These are phyloP conservation scores for Ampelomyces quisqualis DNA, from an alignment of 2,329 filamentous ascomycete genomes.

Conservation along the genomic window DNA sequence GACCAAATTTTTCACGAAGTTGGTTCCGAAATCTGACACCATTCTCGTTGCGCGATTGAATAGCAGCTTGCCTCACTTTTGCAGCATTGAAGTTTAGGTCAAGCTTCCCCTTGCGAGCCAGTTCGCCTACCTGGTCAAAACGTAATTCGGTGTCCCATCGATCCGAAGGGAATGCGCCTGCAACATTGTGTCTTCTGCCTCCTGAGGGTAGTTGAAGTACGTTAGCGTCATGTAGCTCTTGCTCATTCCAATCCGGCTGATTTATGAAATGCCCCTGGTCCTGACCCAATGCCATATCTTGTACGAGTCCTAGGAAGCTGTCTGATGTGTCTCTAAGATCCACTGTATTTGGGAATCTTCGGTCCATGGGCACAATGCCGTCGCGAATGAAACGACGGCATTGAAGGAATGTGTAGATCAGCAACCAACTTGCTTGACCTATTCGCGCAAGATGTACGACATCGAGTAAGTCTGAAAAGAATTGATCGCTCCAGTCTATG, in stretches of 20 bases:
- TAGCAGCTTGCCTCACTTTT: not conserved
- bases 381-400: constrained; percentile 9
- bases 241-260: not conserved
- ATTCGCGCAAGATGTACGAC: constrained; percentile 12
- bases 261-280: too few species aligned
- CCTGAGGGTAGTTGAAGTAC: not conserved
- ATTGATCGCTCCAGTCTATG: constrained; percentile 6
- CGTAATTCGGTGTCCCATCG: not conserved
- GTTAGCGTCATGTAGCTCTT: not conserved
- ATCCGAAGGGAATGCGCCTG: not conserved
- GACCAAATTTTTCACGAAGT: not conserved
- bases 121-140: not conserved
- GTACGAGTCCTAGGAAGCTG: too few species aligned
- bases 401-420: constrained; percentile 16
- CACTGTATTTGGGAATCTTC: not conserved
- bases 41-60: not conserved
- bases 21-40: not conserved
- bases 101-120: not conserved
- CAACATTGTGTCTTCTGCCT: not conserved
- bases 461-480: constrained; percentile 6
- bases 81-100: not conserved
- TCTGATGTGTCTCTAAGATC: not conserved
- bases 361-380: constrained; percentile 1
- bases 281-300: too few species aligned
- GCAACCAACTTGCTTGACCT: constrained; percentile 10